Evolutionary conservation across 2,329 filamentous ascomycete species (phyloP).

Genomic region (Penicillium janthinellum): DNA sequence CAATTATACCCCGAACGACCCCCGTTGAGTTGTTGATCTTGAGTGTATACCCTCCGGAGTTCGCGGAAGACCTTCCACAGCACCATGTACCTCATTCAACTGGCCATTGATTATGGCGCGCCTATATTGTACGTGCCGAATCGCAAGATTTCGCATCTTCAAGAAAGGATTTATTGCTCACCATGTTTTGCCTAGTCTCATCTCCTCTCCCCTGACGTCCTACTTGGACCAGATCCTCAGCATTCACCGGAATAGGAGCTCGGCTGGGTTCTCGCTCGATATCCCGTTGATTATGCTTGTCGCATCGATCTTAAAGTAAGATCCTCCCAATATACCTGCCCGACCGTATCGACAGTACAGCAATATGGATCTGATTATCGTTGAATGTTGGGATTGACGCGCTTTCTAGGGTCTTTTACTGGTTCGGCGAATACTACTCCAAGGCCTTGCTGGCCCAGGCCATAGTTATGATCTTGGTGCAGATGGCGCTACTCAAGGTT

Average conservation of each 20-base stretch:
- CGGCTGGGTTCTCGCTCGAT: slow-evolving; percentile 66
- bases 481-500: slow-evolving; percentile 61
- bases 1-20: background rate
- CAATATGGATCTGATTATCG: background rate
- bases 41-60: slow-evolving; percentile 12
- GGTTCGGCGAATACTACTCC: slow-evolving; percentile 65
- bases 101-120: slow-evolving; percentile 50
- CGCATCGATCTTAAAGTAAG: slow-evolving; percentile 63
- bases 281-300: slow-evolving; percentile 69
- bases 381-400: slow-evolving; percentile 10
- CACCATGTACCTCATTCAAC: slow-evolving; percentile 44
- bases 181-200: slow-evolving; percentile 48
- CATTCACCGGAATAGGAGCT: slow-evolving; percentile 62
- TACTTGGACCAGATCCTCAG: slow-evolving; percentile 69
- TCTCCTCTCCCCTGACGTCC: slow-evolving; percentile 64
- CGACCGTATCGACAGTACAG: background rate
- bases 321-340: background rate
- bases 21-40: slow-evolving; percentile 1
- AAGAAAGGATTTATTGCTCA: slow-evolving; percentile 1
- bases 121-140: slow-evolving; percentile 48
- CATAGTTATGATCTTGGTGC: slow-evolving; percentile 61
- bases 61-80: slow-evolving; percentile 9
- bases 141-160: background rate
- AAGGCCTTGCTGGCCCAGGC: slow-evolving; percentile 62
- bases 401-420: slow-evolving; percentile 60